These are phyloP conservation scores for Astrothelium macrocarpum DNA, from an alignment of 495 filamentous ascomycete genomes.

Conservation along the genomic window DNA sequence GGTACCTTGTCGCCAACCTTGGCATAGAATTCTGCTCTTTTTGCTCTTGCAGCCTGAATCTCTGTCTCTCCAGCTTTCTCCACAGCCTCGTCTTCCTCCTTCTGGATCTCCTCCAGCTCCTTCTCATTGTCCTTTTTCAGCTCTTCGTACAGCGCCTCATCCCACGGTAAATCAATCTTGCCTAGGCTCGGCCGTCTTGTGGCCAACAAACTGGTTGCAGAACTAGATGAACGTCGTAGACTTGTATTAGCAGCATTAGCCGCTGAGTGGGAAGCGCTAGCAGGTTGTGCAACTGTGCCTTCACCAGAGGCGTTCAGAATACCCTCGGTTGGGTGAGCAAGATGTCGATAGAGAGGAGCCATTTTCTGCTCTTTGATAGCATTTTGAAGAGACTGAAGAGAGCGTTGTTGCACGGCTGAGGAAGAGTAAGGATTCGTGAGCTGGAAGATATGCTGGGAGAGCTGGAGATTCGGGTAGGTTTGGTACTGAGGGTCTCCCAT, in stretches of 20 bases:
- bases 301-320: conserved; percentile 73
- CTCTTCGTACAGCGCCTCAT: conserved; percentile 77
- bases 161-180: conserved; percentile 71
- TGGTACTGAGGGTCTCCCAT: conserved; percentile 99
- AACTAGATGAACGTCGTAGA: conserved; percentile 24
- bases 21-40: conserved; percentile 91
- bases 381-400: conserved; percentile 80
- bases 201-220: conserved; percentile 47
- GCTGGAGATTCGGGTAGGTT: conserved; percentile 82
- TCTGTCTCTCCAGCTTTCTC: conserved; percentile 96
- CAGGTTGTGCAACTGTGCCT: conserved; percentile 49
- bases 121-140: conserved; percentile 80
- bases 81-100: conserved; percentile 62
- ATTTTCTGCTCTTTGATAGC: conserved; percentile 89
- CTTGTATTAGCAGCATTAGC: conserved; percentile 9
- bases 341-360: conserved; percentile 90
- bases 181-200: conserved; percentile 46
- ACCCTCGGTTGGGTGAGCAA: conserved; percentile 88
- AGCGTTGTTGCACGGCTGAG: conserved; percentile 54
- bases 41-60: conserved; percentile 81
- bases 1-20: conserved; percentile 87
- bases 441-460: conserved; percentile 95
- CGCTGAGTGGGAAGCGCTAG: conserved; percentile 27
- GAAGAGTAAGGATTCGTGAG: conserved; percentile 80
- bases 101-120: conserved; percentile 83